Evolutionary conservation across 148 eudicot genomes (phyloP), one percentile per base, ranked within the genome.

Genomic region (Chenopodium formosanum): DNA sequence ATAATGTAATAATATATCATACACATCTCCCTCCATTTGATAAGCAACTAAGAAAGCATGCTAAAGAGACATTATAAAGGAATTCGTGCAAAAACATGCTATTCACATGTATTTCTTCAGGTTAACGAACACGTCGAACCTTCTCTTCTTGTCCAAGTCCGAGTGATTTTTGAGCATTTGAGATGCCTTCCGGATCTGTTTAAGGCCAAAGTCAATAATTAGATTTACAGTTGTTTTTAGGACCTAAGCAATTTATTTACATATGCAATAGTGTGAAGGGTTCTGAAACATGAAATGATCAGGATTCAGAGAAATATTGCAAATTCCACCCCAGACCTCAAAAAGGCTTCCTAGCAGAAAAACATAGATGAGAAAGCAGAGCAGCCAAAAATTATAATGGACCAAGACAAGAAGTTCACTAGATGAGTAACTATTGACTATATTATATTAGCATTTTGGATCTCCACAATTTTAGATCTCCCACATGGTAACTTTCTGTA

Each of bases 131-230:
- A 73, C 86, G 90, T 11, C 97, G 98, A 16, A 74, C 92, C 91
- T 83, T 93, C 84, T 93, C 94, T 89, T 94, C 97, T 87, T 90
- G 91, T 74, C 98, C 98, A 48, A 94, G 85, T 76, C 98, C 98
- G 82, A 94, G 91, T n/a, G 97, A 89, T 81, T 86, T 94, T 74
- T 94, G 98, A 78, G 98, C 98, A 89, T 89, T 88, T 40, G 98
- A 86, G 46, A 94, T 94, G 68, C 98, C 98, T 60, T 94, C 95
- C 48, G 97, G 98, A 88, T 94, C 98, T 94, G 92, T 75, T 62
- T 80, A 83, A 80, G 74, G 8, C 76, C 37, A 47, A n/a, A 40
- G 78, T 50, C 31, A 74, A 44, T 47, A 9, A 46, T 4, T 56
- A 5, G 17, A 56, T 56, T 53, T 3, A 56, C 62, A 56, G 62